Base-by-base conservation (phyloP, 257 asterid species). In the Gentiana macrophylla region DNA sequence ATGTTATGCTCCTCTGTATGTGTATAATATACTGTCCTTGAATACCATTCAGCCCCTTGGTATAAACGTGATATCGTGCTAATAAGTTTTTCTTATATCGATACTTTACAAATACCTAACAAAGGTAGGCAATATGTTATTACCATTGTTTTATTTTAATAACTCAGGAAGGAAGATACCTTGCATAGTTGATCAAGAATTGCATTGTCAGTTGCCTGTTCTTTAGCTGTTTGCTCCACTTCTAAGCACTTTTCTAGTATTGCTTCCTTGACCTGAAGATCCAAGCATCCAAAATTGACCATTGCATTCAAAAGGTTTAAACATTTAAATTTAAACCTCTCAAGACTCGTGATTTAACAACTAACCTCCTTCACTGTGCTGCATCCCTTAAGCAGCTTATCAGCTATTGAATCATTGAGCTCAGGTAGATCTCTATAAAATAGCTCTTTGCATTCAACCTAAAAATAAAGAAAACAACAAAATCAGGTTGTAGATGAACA, bases 151-250 rank as follows among this genome's bases (percentile, higher is more conserved):
- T 12, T 38, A 12, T 6, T 7, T 0, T n/a, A 2, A 13, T 56
- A 48, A 48, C 6, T 12, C 59, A 8, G 12, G 58, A 56, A 64
- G 32, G 53, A 62, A 53, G 60, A 41, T 65, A 91, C 98, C 79
- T 81, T 81, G 65, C 77, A 82, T 58, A 88, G 68, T 74, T 77
- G 93, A 71, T 87, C 98, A 61, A 91, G 79, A 66, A 91, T 91
- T 37, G 95, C 98, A 74, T 87, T 87, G 65, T 91, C 98, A 49
- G 95, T 77, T 64, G 97, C 97, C 74, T 87, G 97, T 67, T 91
- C 97, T 76, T 83, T 85, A 62, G 98, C 97, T 35, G 93, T 75
- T 77, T 85, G 84, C 70, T 87, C 98, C 72, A 84, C 68, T 69
- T 91, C 94, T 50, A 78, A 79, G 72, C 78, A 87, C 54, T 78